These are phyloP conservation scores for Candida maris DNA, from an alignment of 805 yeast genomes.

Conservation along the genomic window DNA sequence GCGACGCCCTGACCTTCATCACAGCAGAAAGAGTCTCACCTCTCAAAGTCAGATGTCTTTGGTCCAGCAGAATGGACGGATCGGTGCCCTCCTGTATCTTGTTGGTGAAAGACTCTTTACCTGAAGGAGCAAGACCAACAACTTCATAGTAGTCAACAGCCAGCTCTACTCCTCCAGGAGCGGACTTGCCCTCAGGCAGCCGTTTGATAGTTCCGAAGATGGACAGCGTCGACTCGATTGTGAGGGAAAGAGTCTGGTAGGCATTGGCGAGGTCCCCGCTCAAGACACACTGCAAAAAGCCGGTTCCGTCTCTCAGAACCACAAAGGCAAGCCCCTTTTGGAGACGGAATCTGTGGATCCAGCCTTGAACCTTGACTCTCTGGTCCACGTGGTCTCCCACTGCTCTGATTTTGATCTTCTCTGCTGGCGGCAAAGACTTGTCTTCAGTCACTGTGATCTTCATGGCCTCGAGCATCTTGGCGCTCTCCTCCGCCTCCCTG, in stretches of 20 bases:
- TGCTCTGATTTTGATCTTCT: constrained; percentile 58
- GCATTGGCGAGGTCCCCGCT: constrained; percentile 92
- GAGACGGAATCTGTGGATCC: constrained; percentile 92
- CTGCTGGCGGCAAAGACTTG: constrained; percentile 64
- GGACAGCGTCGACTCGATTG: constrained; percentile 81
- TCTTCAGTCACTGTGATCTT: constrained; percentile 76
- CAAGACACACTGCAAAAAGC: constrained; percentile 81
- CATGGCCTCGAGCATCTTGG: constrained; percentile 73
- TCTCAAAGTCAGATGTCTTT: constrained; percentile 92
- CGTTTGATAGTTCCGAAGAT: constrained; percentile 77
- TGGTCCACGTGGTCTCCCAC: constrained; percentile 52
- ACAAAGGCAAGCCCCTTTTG: constrained; percentile 92
- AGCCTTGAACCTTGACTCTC: constrained; percentile 81
- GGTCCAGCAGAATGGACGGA: constrained; percentile 87
- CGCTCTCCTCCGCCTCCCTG: constrained; percentile 67
- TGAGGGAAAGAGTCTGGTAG: constrained; percentile 75
- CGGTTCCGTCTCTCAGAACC: constrained; percentile 94
- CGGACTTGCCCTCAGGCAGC: constrained; percentile 93
- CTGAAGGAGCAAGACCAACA: constrained; percentile 92
- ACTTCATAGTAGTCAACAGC: constrained; percentile 86
- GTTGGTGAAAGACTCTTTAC: constrained; percentile 93
- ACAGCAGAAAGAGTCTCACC: constrained; percentile 93
- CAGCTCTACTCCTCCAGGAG: constrained; percentile 97
- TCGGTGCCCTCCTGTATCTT: constrained; percentile 91
- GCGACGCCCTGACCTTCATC: constrained; percentile 88